Conservation (phyloP, 768 basidiomycete genomes). For the Sarcodon aspratus region DNA sequence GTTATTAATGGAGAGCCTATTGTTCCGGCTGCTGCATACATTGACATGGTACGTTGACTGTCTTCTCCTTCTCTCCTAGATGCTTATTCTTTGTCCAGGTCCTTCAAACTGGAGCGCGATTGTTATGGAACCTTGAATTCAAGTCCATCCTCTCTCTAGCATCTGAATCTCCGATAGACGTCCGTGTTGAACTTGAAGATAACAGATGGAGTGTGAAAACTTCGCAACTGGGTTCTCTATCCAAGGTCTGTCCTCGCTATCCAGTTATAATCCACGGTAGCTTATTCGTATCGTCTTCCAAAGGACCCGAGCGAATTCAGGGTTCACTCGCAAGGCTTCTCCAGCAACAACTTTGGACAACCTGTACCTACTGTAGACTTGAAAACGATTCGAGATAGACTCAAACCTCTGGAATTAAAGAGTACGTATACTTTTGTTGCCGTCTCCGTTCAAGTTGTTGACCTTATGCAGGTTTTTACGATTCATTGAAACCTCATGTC, state of each 20-base stretch:
- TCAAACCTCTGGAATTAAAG: not conserved
- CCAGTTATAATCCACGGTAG: no score
- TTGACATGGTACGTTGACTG: constrained; percentile 22
- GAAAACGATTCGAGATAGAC: not conserved
- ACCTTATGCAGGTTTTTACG: constrained; percentile 16
- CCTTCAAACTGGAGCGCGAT: constrained; percentile 22
- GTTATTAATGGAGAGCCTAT: constrained; percentile 32
- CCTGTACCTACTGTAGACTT: constrained; percentile 1
- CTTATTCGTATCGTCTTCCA: no score
- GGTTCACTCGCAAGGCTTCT: not conserved
- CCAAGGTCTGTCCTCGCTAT: not conserved
- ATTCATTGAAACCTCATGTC: constrained; percentile 17
- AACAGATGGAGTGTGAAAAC: constrained; percentile 18
- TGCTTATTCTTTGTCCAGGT: constrained; percentile 11
- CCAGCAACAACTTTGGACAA: not conserved
- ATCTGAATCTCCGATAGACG: constrained; percentile 9
- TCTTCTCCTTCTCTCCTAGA: not conserved
- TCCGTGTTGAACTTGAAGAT: constrained; percentile 11
- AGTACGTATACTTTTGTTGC: not conserved
- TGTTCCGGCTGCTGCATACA: constrained; percentile 36
- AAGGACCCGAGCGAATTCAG: not conserved
- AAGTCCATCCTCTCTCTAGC: constrained; percentile 14
- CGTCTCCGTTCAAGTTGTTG: not conserved
- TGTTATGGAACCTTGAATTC: constrained; percentile 15
- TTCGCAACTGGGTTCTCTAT: not conserved